Evolutionary conservation across 768 basidiomycete species (phyloP), one percentile per base, ranked within the genome.

Genomic region (Trametes punicea): DNA sequence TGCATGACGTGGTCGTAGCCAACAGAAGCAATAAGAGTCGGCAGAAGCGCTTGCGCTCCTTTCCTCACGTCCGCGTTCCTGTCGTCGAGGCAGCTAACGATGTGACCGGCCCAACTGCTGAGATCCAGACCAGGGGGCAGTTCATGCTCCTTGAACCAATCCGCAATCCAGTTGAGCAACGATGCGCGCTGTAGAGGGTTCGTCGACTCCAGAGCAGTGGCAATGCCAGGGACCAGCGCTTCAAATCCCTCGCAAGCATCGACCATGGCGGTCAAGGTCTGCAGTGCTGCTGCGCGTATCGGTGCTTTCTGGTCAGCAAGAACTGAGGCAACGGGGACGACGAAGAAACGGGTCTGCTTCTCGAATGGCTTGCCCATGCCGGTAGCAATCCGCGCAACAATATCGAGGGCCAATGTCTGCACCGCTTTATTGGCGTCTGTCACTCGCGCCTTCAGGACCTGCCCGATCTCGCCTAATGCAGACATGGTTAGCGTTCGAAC

Each of bases 291-390:
- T 5, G 81, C 72, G 46, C 97, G 86, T 44, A 92, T 87, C 18
- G 84, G 85, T 7, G 89, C 85, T 71, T 98, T 98, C 69, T 96
- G 93, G 68, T 99, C 97, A 4, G 96, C 81, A 9, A 98, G 81
- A 9, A 93, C 93, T 6, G 87, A 85, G 4, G 87, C 84, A 20
- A 98, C 77, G 0, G 94, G 85, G 0, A 83, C 70, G 8, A 83
- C 81, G 64, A 94, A 88, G 53, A 92, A 75, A 29, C 88, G 85
- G 2, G 81, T 78, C 65, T 96, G 81, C 70, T 91, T 96, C 65
- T 98, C 96, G 66, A 99, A 98, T 2, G 91, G 83, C 67, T 88
- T 93, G 38, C 93, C 94, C 93, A 99, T 98, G 2, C 93, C 95
- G 2, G 79, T 83, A 6, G 97, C 93, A 60, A 98, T 85, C 29